Conservation (phyloP, 2,329 filamentous ascomycete species). For the Fusarium annulatum region DNA sequence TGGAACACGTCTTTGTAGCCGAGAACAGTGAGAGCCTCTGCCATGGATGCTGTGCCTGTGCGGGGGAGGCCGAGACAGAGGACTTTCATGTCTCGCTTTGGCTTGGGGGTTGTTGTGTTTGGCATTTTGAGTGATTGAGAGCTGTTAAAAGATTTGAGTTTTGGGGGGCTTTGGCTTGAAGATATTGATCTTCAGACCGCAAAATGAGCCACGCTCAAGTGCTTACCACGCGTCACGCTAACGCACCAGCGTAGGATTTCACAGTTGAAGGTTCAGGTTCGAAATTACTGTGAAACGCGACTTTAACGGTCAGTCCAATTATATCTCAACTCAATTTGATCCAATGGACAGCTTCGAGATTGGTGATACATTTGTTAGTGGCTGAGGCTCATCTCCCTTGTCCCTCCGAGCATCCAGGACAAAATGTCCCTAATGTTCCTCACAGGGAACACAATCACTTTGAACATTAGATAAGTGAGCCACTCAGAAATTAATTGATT, state of each 20-base stretch:
- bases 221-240: not conserved
- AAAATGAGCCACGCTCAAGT: not conserved
- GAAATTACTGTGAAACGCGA: rapidly evolving
- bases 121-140: not conserved
- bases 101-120: not conserved
- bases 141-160: too few species aligned
- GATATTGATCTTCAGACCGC: not conserved
- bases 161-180: not conserved
- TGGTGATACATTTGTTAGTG: too few species aligned
- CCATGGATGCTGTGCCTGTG: slow-evolving; percentile 51
- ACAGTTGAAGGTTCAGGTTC: not conserved
- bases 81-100: slow-evolving; percentile 44
- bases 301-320: not conserved
- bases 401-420: rapidly evolving
- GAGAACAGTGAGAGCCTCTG: slow-evolving; percentile 46
- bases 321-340: not conserved
- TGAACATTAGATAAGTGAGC: rapidly evolving
- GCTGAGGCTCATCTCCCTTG: not conserved
- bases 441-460: not conserved
- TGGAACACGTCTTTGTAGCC: slow-evolving; percentile 51
- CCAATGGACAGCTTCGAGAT: rapidly evolving
- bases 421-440: rapidly evolving
- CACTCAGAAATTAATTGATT: rapidly evolving
- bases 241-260: not conserved
- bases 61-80: slow-evolving; percentile 47